Percentiles rank a stretch among this genome's conserved stretches.
Evolutionary conservation across 768 basidiomycete genomes (phyloP).

Genomic region (Hygrocybe coccinea): DNA sequence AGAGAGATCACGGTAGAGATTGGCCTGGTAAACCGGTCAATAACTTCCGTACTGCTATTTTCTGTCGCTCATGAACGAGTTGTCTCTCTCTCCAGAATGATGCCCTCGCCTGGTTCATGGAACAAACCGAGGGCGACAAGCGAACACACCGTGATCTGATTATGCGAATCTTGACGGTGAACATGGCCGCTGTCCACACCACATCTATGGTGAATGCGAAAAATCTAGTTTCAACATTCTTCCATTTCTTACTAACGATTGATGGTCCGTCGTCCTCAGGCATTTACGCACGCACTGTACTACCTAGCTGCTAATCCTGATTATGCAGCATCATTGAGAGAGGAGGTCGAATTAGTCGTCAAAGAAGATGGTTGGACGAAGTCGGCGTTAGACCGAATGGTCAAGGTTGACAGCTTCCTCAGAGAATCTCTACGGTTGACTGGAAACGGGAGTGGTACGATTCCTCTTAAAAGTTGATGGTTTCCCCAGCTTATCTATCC

Average conservation of each 20-base stretch:
- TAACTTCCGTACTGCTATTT: neutral
- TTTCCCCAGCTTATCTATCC: too few relatives aligned
- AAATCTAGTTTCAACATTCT: neutral
- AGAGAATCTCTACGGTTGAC: slow-evolving; percentile 34
- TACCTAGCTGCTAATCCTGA: slow-evolving; percentile 30
- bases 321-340: slow-evolving; percentile 29
- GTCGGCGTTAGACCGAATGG: slow-evolving; percentile 28
- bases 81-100: slow-evolving; percentile 9
- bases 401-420: slow-evolving; percentile 39
- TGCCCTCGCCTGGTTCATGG: slow-evolving; percentile 29
- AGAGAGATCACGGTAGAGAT: slow-evolving; percentile 19
- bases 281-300: slow-evolving; percentile 32
- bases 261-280: slow-evolving; percentile 17
- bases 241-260: neutral
- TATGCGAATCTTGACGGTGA: slow-evolving; percentile 22
- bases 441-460: slow-evolving; percentile 27
- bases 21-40: slow-evolving; percentile 27
- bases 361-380: slow-evolving; percentile 30
- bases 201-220: neutral
- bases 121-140: slow-evolving; percentile 5
- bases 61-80: neutral
- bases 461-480: too few relatives aligned
- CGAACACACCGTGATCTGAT: slow-evolving; percentile 8
- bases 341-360: slow-evolving; percentile 36
- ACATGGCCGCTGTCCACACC: slow-evolving; percentile 34